Percentiles rank a stretch among this genome's conserved stretches.
Evolutionary conservation across 2,329 filamentous ascomycete species (phyloP).

Genomic region (Trichoderma sp.): DNA sequence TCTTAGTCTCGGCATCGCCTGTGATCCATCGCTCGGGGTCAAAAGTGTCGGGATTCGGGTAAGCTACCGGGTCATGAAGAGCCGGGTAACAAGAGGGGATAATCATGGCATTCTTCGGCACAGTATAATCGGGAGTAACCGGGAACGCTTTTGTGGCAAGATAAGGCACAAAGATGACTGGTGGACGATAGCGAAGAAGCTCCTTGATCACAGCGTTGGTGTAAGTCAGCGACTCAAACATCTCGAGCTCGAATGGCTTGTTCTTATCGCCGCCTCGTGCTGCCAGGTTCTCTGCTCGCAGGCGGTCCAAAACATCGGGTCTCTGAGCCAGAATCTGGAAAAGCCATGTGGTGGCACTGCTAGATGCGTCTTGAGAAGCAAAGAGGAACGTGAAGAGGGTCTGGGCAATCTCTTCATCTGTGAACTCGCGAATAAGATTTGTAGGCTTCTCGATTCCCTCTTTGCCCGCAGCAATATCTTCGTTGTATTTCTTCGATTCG

Average conservation of each 20-base stretch:
- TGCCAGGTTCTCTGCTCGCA: slow-evolving; percentile 4
- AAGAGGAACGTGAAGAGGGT: slow-evolving; percentile 13
- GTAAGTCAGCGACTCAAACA: slow-evolving; percentile 10
- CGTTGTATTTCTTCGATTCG: not conserved
- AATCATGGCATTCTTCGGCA: slow-evolving; percentile 13
- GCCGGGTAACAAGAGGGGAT: slow-evolving; percentile 6
- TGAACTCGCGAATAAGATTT: slow-evolving; percentile 12
- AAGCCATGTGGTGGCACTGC: slow-evolving; percentile 13
- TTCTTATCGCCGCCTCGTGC: not conserved
- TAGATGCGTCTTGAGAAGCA: slow-evolving; percentile 9
- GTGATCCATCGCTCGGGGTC: slow-evolving; percentile 12
- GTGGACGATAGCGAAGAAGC: slow-evolving; percentile 6
- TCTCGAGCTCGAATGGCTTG: not conserved
- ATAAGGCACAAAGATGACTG: slow-evolving; percentile 10
- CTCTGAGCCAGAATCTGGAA: slow-evolving; percentile 12
- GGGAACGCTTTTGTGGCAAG: slow-evolving; percentile 3
- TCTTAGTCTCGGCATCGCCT: slow-evolving; percentile 8
- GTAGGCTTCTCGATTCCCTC: slow-evolving; percentile 8
- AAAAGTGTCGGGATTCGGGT: slow-evolving; percentile 3
- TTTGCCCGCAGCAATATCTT: not conserved
- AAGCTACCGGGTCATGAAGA: not conserved
- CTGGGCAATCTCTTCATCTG: slow-evolving; percentile 9
- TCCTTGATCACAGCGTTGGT: slow-evolving; percentile 11
- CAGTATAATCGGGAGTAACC: slow-evolving; percentile 3
- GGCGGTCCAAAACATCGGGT: slow-evolving; percentile 7